Conservation (phyloP, 2,329 filamentous ascomycete species). For the Emmonsia crescens region DNA sequence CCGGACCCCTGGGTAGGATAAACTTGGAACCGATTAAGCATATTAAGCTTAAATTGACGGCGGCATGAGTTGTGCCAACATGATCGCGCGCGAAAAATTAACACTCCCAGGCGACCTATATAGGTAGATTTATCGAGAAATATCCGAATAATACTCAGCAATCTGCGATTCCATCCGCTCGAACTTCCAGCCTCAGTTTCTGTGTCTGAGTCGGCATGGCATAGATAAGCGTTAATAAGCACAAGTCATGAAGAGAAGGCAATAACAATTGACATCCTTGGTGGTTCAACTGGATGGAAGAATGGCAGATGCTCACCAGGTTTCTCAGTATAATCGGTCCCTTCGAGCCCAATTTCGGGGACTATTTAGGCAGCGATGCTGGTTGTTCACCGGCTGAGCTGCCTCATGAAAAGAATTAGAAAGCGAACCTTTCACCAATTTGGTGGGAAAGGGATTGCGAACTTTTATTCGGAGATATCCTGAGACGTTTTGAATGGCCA, state of each 20-base stretch:
- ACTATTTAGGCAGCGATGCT: not conserved
- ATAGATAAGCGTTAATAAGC: too few species aligned
- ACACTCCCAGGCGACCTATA: not conserved
- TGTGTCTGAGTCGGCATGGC: not conserved
- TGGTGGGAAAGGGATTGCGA: not conserved
- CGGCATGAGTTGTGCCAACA: not conserved
- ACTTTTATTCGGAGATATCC: not conserved
- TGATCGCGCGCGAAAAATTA: not conserved
- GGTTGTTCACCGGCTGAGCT: not conserved
- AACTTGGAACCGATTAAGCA: not conserved
- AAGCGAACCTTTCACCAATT: too few species aligned
- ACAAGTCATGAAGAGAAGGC: not conserved
- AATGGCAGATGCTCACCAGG: too few species aligned
- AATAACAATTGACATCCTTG: not conserved
- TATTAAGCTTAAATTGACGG: not conserved
- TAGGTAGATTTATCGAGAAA: not conserved
- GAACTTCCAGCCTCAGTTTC: not conserved
- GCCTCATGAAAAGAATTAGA: not conserved
- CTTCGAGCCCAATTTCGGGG: not conserved
- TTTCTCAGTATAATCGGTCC: not conserved
- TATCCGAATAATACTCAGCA: not conserved
- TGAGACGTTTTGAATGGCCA: too few species aligned
- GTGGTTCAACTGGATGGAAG: not conserved
- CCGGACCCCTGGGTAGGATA: not conserved
- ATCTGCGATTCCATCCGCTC: not conserved